A percentile compares a stretch with the other conserved stretches of the same genome.
These are phyloP conservation scores for Populus tremula DNA, from an alignment of 345 rosid genomes.

Conservation along the genomic window DNA sequence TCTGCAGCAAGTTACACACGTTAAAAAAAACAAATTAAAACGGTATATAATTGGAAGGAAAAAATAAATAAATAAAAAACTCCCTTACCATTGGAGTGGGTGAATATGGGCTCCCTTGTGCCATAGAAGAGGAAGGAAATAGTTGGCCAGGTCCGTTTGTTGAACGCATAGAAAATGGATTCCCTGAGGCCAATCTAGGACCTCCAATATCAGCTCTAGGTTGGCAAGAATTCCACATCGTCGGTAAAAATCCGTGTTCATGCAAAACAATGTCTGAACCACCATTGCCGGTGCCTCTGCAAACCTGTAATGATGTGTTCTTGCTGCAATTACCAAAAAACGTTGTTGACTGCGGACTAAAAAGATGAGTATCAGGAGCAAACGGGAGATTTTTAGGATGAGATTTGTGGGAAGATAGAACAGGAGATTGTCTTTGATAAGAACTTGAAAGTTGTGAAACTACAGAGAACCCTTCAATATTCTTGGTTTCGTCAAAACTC, in stretches of 20 bases:
- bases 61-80: neutral
- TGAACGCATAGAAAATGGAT: conserved; percentile 27
- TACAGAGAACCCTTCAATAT: conserved; percentile 9
- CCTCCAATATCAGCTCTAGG: neutral
- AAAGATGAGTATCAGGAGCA: conserved; percentile 4
- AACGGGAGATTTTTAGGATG: conserved; percentile 3
- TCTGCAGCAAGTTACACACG: conserved; percentile 30
- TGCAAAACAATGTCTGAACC: conserved; percentile 27
- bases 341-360: conserved; percentile 4
- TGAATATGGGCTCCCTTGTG: conserved; percentile 35
- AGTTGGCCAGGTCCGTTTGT: conserved; percentile 27
- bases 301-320: conserved; percentile 2
- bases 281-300: conserved; percentile 15
- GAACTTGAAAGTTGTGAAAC: conserved; percentile 8
- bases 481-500: neutral
- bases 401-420: neutral
- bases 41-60: neutral
- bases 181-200: conserved; percentile 22
- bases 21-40: neutral
- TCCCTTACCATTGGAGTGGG: conserved; percentile 37
- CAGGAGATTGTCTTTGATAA: neutral
- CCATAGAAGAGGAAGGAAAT: conserved; percentile 34
- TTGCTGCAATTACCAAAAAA: conserved; percentile 15
- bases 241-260: conserved; percentile 23
- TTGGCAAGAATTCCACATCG: conserved; percentile 23